Percentiles rank a stretch among this genome's conserved stretches.
These are phyloP conservation scores for Candida vaughaniae DNA, from an alignment of 805 yeast species.

Conservation along the genomic window DNA sequence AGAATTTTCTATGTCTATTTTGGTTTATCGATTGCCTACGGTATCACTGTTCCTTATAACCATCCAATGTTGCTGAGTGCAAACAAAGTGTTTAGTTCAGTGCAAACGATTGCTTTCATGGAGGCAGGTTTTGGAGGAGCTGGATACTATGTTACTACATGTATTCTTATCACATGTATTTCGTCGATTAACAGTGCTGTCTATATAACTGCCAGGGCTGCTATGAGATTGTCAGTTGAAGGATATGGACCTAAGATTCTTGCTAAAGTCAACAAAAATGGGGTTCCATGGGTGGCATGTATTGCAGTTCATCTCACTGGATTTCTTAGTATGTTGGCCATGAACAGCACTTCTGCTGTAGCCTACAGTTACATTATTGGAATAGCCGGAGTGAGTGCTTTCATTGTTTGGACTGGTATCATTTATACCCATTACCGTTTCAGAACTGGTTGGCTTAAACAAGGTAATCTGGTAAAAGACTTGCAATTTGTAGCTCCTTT, in stretches of 20 bases:
- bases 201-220: conserved; percentile 28
- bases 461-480: conserved; percentile 14
- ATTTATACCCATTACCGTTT: conserved; percentile 18
- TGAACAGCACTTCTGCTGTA: conserved; percentile 15
- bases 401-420: conserved; percentile 23
- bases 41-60: conserved; percentile 34
- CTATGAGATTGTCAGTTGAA: conserved; percentile 36
- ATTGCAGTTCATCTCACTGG: conserved; percentile 17
- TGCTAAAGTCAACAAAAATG: conserved; percentile 28
- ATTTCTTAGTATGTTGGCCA: conserved; percentile 18
- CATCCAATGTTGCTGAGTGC: conserved; percentile 23
- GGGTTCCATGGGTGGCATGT: conserved; percentile 31
- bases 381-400: conserved; percentile 20
- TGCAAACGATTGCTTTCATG: conserved; percentile 38
- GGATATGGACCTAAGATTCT: conserved; percentile 38
- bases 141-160: conserved; percentile 37
- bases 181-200: conserved; percentile 37
- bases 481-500: conserved; percentile 18
- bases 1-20: conserved; percentile 32
- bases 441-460: conserved; percentile 20
- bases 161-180: conserved; percentile 39
- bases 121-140: conserved; percentile 34
- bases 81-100: conserved; percentile 26
- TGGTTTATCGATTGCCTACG: conserved; percentile 25
- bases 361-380: conserved; percentile 20